Conservation (phyloP, 2,329 filamentous ascomycete genomes). For the Neurospora crassa region DNA sequence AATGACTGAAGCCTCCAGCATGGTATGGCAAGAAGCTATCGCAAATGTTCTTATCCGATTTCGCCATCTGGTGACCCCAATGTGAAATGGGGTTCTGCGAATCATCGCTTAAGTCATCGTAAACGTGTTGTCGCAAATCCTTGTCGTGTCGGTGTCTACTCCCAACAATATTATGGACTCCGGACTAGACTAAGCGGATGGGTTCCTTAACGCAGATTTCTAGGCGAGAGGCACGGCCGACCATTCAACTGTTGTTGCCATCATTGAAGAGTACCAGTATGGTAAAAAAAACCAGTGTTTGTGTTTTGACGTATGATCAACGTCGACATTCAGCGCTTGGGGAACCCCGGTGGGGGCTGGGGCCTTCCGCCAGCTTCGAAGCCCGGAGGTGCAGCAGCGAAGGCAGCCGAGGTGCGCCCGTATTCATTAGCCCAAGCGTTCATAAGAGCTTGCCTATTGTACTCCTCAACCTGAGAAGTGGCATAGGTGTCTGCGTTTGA, state of each 20-base stretch:
- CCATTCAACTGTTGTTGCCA: background rate
- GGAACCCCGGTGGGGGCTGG: background rate
- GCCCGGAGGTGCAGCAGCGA: background rate
- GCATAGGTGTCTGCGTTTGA: background rate
- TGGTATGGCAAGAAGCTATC: background rate
- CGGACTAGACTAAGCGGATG: background rate
- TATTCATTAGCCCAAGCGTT: slow-evolving; percentile 5
- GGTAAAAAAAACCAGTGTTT: background rate
- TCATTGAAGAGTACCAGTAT: background rate
- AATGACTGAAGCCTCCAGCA: background rate
- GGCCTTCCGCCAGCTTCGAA: background rate
- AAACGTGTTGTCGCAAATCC: background rate
- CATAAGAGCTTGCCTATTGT: slow-evolving; percentile 5
- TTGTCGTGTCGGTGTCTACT: background rate
- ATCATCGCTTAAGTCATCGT: background rate
- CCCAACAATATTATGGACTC: background rate
- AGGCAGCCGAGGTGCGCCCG: background rate
- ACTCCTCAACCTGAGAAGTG: slow-evolving; percentile 2
- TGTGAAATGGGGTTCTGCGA: background rate
- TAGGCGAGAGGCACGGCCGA: background rate
- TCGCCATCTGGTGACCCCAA: background rate
- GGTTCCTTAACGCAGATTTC: background rate
- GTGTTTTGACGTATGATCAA: background rate
- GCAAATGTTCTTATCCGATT: background rate
- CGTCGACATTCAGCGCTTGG: background rate